These are phyloP conservation scores for Sporothrix euskadiensis DNA, from an alignment of 2,329 filamentous ascomycete genomes.

Conservation along the genomic window DNA sequence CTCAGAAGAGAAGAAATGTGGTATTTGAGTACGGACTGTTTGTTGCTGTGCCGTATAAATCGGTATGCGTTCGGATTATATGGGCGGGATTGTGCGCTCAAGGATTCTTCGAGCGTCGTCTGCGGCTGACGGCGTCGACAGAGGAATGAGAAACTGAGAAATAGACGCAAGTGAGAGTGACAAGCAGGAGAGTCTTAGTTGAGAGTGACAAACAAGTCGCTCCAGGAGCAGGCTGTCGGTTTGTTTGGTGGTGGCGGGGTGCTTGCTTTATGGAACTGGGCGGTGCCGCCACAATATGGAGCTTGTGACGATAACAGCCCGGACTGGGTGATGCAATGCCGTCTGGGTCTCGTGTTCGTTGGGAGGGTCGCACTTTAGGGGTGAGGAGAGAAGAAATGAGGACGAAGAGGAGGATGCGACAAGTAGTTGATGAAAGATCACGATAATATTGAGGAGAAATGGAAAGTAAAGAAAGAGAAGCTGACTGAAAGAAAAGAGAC, in stretches of 20 bases:
- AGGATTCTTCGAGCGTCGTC: neutral
- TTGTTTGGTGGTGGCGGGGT: slow-evolving; percentile 14
- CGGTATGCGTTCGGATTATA: neutral
- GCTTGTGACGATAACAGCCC: slow-evolving; percentile 15
- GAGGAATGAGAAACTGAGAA: neutral
- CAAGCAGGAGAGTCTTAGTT: neutral
- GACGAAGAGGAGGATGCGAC: neutral
- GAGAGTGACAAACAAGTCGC: neutral
- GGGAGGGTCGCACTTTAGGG: neutral
- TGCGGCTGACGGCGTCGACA: neutral
- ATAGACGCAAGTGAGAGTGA: neutral
- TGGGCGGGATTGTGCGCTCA: neutral
- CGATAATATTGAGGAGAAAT: neutral
- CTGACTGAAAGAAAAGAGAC: neutral
- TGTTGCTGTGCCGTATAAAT: neutral
- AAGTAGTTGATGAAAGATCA: neutral
- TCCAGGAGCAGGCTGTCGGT: neutral
- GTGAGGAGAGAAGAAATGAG: neutral
- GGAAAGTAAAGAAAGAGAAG: neutral
- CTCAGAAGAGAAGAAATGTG: neutral
- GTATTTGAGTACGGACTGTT: neutral
- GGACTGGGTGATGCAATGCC: slow-evolving; percentile 13
- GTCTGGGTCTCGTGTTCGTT: slow-evolving; percentile 17
- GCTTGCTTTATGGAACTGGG: slow-evolving; percentile 4
- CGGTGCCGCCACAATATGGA: slow-evolving; percentile 2